A percentile compares a stretch with the other conserved stretches of the same genome.
These are phyloP conservation scores for Aspergillus coremiiformis DNA, from an alignment of 495 filamentous ascomycete species.

Conservation along the genomic window DNA sequence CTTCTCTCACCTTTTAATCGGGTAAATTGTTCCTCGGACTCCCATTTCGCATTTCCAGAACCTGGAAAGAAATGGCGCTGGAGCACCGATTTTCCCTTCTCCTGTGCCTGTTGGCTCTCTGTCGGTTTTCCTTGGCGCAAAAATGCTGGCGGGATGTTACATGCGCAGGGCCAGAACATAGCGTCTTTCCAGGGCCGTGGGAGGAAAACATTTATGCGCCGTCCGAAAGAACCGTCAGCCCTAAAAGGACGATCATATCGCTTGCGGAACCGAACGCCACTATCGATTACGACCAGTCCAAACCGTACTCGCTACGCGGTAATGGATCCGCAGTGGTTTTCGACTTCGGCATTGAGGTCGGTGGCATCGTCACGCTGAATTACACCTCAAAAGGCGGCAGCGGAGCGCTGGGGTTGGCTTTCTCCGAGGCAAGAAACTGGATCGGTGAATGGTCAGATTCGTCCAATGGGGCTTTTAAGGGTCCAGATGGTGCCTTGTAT, in stretches of 20 bases:
- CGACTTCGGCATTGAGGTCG: conserved; percentile 54
- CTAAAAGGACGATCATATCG: conserved; percentile 36
- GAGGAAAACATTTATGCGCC: conserved; percentile 55
- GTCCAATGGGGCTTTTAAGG: conserved; percentile 46
- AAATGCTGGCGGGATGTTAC: conserved; percentile 50
- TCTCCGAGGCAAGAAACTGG: conserved; percentile 56
- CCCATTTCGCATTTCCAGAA: not conserved
- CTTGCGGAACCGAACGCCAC: conserved; percentile 27
- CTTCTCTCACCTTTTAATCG: not conserved
- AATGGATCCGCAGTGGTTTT: conserved; percentile 46
- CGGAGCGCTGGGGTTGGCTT: conserved; percentile 51
- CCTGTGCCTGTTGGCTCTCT: conserved; percentile 13
- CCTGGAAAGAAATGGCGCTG: conserved; percentile 11
- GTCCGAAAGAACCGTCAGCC: conserved; percentile 44
- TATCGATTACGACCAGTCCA: conserved; percentile 20
- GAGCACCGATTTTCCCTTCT: conserved; percentile 11
- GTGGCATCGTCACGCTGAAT: conserved; percentile 46
- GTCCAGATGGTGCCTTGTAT: conserved; percentile 47
- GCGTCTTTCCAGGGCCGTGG: conserved; percentile 54
- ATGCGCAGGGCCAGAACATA: conserved; percentile 44
- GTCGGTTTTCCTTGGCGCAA: conserved; percentile 19
- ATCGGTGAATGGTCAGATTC: conserved; percentile 54
- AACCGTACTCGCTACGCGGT: conserved; percentile 26
- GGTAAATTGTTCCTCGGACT: too few relatives aligned
- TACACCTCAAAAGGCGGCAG: conserved; percentile 36